Conservation (phyloP, 768 basidiomycete species). For the Daedaleopsis sinensis region DNA sequence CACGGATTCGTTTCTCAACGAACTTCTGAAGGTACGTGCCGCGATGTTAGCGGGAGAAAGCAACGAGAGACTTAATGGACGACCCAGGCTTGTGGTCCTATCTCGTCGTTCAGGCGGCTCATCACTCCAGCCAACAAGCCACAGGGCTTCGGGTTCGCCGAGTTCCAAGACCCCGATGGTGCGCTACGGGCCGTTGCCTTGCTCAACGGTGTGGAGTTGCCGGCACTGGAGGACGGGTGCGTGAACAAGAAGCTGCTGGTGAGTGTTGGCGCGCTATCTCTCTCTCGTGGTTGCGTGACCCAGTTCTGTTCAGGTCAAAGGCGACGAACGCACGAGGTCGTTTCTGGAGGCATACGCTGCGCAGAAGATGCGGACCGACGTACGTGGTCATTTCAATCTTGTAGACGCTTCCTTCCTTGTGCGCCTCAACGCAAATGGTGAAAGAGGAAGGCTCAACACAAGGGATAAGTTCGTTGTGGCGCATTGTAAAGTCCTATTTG, state of each 20-base stretch:
- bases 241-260: conserved; percentile 71
- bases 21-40: conserved; percentile 66
- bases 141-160: conserved; percentile 96
- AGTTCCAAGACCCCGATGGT: conserved; percentile 91
- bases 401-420: not conserved
- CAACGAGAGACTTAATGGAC: not conserved
- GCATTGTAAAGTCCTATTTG: too few species aligned
- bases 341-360: conserved; percentile 86
- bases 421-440: not conserved
- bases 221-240: conserved; percentile 61
- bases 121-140: conserved; percentile 93
- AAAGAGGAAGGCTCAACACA: too few species aligned
- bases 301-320: conserved; percentile 70
- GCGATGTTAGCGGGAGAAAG: not conserved
- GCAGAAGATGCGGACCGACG: conserved; percentile 81
- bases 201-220: conserved; percentile 64
- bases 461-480: too few species aligned
- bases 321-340: conserved; percentile 91
- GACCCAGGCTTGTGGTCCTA: conserved; percentile 83
- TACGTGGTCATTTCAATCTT: conserved; percentile 41
- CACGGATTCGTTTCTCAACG: conserved; percentile 78
- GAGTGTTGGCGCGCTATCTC: conserved; percentile 38
- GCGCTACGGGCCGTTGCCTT: conserved; percentile 76
- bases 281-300: conserved; percentile 33
- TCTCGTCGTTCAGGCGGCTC: conserved; percentile 90